Percentiles rank a stretch among this genome's conserved stretches.
phyloP scores from a whole-genome alignment of 495 filamentous ascomycete genomes.

The Melanomma pulvis-pyrius region DNA sequence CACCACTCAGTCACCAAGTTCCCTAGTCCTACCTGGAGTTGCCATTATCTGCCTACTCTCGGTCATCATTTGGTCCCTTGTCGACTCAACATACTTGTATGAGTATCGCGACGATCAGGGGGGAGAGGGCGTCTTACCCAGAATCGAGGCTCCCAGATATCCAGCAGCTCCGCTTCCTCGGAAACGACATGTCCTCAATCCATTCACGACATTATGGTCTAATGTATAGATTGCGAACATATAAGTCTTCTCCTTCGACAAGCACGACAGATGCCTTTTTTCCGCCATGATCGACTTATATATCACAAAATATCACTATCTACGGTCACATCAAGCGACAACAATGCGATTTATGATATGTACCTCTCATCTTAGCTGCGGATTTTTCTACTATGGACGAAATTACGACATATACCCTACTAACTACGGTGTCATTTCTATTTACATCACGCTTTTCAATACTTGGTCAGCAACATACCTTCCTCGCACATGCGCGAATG shows the following conservation, averaged over 20 bases:
- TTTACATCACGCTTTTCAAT: no score
- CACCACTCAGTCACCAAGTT: neutral
- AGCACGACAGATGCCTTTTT: no score
- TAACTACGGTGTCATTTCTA: neutral
- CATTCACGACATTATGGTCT: neutral
- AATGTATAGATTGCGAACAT: neutral
- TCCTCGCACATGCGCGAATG: no score
- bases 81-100: neutral
- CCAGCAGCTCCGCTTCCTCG: neutral
- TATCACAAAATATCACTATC: neutral
- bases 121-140: constrained; percentile 2
- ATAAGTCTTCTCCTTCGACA: neutral
- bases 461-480: no score
- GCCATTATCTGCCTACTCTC: neutral
- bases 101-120: constrained; percentile 1
- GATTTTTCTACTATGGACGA: neutral
- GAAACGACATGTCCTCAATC: neutral
- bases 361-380: neutral
- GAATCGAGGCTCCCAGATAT: neutral
- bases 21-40: neutral
- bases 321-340: neutral
- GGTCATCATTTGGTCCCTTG: neutral
- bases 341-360: neutral
- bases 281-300: neutral
- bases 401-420: neutral